Base-by-base conservation (phyloP, 2,329 filamentous ascomycete species). In the Hypoxylon sp. region DNA sequence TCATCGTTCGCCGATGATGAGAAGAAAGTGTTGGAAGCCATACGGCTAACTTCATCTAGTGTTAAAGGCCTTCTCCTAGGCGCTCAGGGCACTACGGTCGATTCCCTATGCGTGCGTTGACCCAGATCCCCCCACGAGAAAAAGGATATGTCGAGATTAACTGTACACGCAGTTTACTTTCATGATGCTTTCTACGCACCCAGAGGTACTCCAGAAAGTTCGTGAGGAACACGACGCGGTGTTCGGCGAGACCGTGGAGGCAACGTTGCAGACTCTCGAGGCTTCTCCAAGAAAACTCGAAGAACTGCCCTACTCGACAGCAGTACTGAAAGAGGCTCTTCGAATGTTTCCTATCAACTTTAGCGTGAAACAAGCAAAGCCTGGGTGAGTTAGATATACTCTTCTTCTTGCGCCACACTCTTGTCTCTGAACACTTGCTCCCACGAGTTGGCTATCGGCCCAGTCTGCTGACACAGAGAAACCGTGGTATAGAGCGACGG, bases 241-340 rank as follows among this genome's bases (percentile, higher is more conserved):
- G 1, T 62, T 75, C 1, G 71, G 69, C 0, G 46, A 49, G 0
- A 56, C 66, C 5, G 27, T 76, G 6, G 64, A 72, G 3, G 64
- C 70, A 2, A 69, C 72, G 5, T 69, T 72, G 0, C 74, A 74
- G 24, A 64, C 64, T 0, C 64, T 78, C 11, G 69, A 79, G 2
- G 69, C 73, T 10, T 69, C 79, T 3, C 78, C 81, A 0, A 69
- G 75, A 24, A 72, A 78, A 4, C 72, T 86, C 46, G 81, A 81
- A 61, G 71, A 77, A 5, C 73, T 87, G 3, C 72, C 74, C 0
- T 86, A 83, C 63, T 82, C 81, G 1, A 73, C 73, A 2, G 82
- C 80, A n/a, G 77, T 84, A 4, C 76, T 84, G 54, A 83, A 83
- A 55, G 84, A 87, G 67, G 73, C 77, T 0, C 73, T 86, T 1